Conservation (phyloP, 305 asterid species). For the Fraxinus sp. region DNA sequence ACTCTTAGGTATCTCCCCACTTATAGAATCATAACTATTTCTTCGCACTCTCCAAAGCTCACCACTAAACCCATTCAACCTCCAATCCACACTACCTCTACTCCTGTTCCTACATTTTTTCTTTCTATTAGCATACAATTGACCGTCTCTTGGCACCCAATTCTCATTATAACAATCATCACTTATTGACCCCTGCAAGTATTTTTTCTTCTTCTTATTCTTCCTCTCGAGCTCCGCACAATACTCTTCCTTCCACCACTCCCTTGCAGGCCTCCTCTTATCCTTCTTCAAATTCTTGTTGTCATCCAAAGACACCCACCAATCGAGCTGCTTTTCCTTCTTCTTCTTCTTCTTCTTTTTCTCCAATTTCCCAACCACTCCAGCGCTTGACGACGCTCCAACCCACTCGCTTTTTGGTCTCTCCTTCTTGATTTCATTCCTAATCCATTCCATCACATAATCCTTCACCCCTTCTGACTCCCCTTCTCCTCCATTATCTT, state of each 20-base stretch:
- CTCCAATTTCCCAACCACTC: constrained; percentile 36
- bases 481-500: constrained; percentile 50
- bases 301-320: constrained; percentile 90
- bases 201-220: constrained; percentile 71
- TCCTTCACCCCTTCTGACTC: constrained; percentile 72
- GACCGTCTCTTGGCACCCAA: constrained; percentile 71
- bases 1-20: constrained; percentile 80
- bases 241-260: constrained; percentile 99
- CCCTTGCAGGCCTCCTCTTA: constrained; percentile 77
- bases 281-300: constrained; percentile 60
- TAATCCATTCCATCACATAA: constrained; percentile 94
- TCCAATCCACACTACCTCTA: constrained; percentile 77
- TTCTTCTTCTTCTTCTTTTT: constrained; percentile 53
- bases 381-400: constrained; percentile 57
- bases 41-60: constrained; percentile 74
- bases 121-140: constrained; percentile 38
- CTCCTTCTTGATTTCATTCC: constrained; percentile 84
- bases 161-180: constrained; percentile 52
- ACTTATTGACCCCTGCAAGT: constrained; percentile 42
- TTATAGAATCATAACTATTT: constrained; percentile 62
- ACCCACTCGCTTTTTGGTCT: constrained; percentile 74
- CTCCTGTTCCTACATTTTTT: constrained; percentile 49
- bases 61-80: constrained; percentile 87
- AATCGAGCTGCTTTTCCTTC: constrained; percentile 67
- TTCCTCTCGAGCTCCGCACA: constrained; percentile 81